Evolutionary conservation across 495 filamentous ascomycete species (phyloP), one percentile per base, ranked within the genome.

Genomic region (Aspergillus coremiiformis): DNA sequence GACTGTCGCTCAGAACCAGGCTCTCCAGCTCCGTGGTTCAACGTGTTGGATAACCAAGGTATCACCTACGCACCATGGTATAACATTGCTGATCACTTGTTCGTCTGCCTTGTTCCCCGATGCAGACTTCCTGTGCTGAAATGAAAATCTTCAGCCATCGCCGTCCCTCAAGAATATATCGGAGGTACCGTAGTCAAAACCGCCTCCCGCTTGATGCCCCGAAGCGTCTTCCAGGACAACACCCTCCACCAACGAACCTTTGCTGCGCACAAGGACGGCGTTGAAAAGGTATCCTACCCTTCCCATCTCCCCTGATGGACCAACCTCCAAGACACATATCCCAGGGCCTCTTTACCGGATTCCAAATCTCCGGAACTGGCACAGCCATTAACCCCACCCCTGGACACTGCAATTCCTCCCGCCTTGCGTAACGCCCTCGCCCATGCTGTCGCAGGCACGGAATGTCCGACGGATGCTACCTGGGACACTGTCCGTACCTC

Each of bases 341-440:
- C 6, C 15, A 58, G 51, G 47, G 56, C n/a, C 48, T 54, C 24
- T 58, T 70, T 9, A 63, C 56, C 5, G 78, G 75, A 29, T 69
- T 67, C 37, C 53, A 68, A 6, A 58, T 80, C 24, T 70, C 75
- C 21, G 76, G 68, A n/a, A 79, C 74, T 53, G 78, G 79, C 55
- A 68, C n/a, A 75, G 49, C 68, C 67, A 14, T 62, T 73, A 5
- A 68, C 68, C 39, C 55, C 61, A 10, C 56, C 51, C 1, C 22
- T 58, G 15, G 59, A 71, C 20, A 75, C 64, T 56, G 65, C 77
- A 1, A 74, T 79, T 4, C 76, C 78, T 60, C 80, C 78, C 0
- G 80, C 79, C 5, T 83, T 75, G 73, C 72, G 81, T 23, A 49
- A 68, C 1, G 69, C 75, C 21, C 69, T 77, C 3, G 67, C 80